Base-by-base conservation (phyloP, 176 grass and related monocot species). In the Bromus sterilis region DNA sequence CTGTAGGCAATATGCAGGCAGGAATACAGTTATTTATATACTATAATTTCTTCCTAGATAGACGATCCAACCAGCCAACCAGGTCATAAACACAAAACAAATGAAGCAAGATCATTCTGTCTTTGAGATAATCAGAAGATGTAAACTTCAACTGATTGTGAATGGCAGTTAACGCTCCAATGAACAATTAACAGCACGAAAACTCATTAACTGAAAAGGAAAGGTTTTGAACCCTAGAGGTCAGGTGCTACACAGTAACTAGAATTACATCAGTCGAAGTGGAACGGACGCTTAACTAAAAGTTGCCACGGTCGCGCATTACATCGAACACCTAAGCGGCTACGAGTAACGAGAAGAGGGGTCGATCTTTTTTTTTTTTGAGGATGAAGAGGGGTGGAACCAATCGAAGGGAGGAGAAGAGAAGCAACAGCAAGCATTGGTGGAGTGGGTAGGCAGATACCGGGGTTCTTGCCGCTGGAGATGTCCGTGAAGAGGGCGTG, bases 381-480 rank as follows among this genome's bases (percentile, higher is more conserved):
- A n/a, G n/a, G n/a, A n/a, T n/a, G 4, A 16, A 9, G 14, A 44
- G n/a, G 18, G 56, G 26, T 21, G 20, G 5, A 37, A 2, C 11
- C 21, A 69, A 74, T 14, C 6, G 15, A 67, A 12, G 30, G 6
- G 60, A 32, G 14, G 16, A 56, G 23, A 46, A 24, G 46, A 14
- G 37, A 11, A 48, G 32, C 4, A 18, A 36, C 6, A 2, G 68
- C n/a, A n/a, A n/a, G n/a, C n/a, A n/a, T n/a, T n/a, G 40, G 60
- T 15, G 60, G 58, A 59, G 26, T 25, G 25, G 33, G 13, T 3
- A 33, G 29, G 68, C 68, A 14, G 24, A 1, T 10, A 62, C 91
- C 89, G 46, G 91, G 91, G 78, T 90, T 58, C 78, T 91, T 97
- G 34, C 91, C 78, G 33, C 86, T 78, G 36, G 82, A 90, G 80